Base-by-base conservation (phyloP, 2,329 filamentous ascomycete species). In the Lecanicillium sp. region DNA sequence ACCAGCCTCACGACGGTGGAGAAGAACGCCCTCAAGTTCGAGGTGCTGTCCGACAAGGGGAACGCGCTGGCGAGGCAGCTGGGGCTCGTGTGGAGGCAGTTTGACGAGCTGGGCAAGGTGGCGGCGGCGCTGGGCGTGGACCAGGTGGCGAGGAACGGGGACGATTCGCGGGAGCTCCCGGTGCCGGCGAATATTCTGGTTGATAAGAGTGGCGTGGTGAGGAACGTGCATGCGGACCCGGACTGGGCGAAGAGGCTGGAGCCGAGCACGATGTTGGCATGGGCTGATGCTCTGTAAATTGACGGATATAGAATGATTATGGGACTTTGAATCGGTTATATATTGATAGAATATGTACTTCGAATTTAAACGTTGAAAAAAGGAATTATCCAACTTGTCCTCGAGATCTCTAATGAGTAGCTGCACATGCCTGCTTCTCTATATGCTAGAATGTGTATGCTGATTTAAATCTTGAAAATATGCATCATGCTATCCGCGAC, bases 1-100 rank as follows among this genome's bases (percentile, higher is more conserved):
- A 54, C 57, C 2, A 62, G 64, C 4, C 55, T 72, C 33, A 60
- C 58, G 7, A 67, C 58, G 4, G 53, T 56, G 4, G 66, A 71
- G 56, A 72, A 72, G 60, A 59, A 67, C 26, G 63, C 59, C 7
- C 56, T 73, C 11, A 55, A 62, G 49, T 72, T 69, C 44, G 55
- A 61, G 0, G 69, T 72, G 2, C 58, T 72, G 4, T 67, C 66
- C 2, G 70, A 72, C 50, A 54, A 61, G 3, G 61, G 60, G 3
- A 66, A 68, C 47, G 54, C 54, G 20, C 55, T 67, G 49, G 67
- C 68, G 2, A 55, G 54, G 17, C 48, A 66, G 53, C 55, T 71
- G 9, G 64, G 67, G 4, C 64, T 71, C 37, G 51, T 69, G 5
- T 68, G 58, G 49, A 44, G 55, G 12, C 58, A 63, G 51, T 56